Evolutionary conservation across 768 basidiomycete species (phyloP).

Genomic region (Boletales sp.): DNA sequence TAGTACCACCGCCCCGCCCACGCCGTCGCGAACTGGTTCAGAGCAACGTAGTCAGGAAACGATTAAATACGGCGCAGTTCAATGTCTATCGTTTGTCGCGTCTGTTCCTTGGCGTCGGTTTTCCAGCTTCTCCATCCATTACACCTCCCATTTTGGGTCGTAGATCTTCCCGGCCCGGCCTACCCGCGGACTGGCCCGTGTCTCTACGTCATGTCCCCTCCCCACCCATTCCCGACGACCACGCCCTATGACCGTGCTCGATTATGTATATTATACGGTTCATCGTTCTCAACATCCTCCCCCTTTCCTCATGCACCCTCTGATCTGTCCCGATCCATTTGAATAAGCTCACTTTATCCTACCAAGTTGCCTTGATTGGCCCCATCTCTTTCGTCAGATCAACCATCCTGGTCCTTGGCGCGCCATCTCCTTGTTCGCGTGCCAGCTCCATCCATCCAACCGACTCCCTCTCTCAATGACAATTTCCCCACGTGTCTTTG

Average conservation of each 20-base stretch:
- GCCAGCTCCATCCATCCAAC: no score
- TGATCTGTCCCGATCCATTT: no score
- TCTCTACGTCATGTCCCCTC: conserved; percentile 13
- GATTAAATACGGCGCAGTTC: not conserved
- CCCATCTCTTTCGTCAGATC: no score
- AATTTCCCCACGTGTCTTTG: no score
- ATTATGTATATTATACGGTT: conserved; percentile 8
- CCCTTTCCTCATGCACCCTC: not conserved
- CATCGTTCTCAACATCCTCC: not conserved
- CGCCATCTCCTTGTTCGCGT: no score
- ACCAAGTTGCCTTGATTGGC: no score
- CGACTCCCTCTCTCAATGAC: no score
- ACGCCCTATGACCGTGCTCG: conserved; percentile 13
- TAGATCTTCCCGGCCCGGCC: conserved; percentile 20
- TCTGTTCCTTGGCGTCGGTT: not conserved
- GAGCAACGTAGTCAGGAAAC: not conserved
- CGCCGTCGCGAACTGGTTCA: no score
- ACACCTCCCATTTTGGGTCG: conserved; percentile 20
- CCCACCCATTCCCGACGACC: conserved; percentile 11
- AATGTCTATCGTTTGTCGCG: not conserved
- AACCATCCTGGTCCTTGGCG: no score
- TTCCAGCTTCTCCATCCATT: not conserved
- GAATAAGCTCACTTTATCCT: no score
- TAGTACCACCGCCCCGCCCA: no score
- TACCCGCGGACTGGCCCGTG: not conserved